Evolutionary conservation across 192 early-diverging fungal genomes (phyloP).

Genomic region (Coemansia furcata): DNA sequence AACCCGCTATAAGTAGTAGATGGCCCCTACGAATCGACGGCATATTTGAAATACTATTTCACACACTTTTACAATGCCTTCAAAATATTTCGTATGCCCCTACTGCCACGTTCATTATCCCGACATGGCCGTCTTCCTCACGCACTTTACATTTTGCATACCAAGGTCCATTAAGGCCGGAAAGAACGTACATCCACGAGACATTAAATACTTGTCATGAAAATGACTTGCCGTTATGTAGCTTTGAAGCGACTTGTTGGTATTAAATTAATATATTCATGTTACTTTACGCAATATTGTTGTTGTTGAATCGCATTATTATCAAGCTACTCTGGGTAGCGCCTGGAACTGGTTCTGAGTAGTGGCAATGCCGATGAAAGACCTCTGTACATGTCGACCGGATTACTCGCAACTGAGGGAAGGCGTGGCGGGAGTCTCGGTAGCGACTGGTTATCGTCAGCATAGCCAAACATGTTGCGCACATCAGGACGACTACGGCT

Average conservation of each 20-base stretch:
- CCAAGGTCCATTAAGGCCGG: neutral
- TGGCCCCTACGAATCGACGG: neutral
- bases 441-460: neutral
- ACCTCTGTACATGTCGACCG: neutral
- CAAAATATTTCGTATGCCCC: neutral
- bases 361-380: neutral
- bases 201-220: neutral
- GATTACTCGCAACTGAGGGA: neutral
- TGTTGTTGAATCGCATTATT: neutral
- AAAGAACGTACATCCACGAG: neutral
- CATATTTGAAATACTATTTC: neutral
- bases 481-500: neutral
- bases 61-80: neutral
- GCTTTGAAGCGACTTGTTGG: neutral
- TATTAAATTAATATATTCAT: neutral
- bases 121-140: neutral
- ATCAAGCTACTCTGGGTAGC: neutral
- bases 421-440: neutral
- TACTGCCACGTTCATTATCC: neutral
- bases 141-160: neutral
- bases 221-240: neutral
- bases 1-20: neutral
- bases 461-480: conserved; percentile 1
- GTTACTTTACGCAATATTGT: neutral
- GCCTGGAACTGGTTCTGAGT: neutral